Conservation (phyloP, 2,329 filamentous ascomycete species). For the Aspergillus tanneri region DNA sequence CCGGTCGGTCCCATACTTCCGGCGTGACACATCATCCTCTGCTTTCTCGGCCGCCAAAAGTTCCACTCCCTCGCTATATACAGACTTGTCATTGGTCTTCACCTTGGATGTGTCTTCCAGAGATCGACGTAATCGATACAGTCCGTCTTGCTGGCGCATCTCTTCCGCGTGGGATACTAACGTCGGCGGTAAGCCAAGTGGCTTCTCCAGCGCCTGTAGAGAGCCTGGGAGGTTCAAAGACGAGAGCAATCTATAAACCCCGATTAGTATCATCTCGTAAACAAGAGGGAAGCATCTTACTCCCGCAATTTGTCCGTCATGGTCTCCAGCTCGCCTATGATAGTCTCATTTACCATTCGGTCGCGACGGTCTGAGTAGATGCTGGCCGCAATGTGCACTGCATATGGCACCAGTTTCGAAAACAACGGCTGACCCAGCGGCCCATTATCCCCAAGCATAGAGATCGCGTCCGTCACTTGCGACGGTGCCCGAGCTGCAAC, state of each 20-base stretch:
- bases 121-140: slow-evolving; percentile 72
- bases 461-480: slow-evolving; percentile 76
- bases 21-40: slow-evolving; percentile 74
- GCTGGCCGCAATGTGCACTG: slow-evolving; percentile 89
- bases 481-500: slow-evolving; percentile 74
- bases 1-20: slow-evolving; percentile 80
- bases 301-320: slow-evolving; percentile 79
- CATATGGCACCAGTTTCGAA: slow-evolving; percentile 88
- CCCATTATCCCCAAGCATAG: slow-evolving; percentile 74
- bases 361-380: slow-evolving; percentile 93
- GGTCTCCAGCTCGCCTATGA: slow-evolving; percentile 78
- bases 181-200: slow-evolving; percentile 80
- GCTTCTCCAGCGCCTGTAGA: slow-evolving; percentile 90
- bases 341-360: slow-evolving; percentile 81
- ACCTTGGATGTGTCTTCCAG: slow-evolving; percentile 89
- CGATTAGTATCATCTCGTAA: slow-evolving; percentile 14
- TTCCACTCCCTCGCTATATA: slow-evolving; percentile 80
- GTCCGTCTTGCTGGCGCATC: slow-evolving; percentile 83
- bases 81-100: slow-evolving; percentile 71
- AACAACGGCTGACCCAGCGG: slow-evolving; percentile 85
- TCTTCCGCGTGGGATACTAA: slow-evolving; percentile 90
- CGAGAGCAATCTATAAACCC: slow-evolving; percentile 56
- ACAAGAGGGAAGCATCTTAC: slow-evolving; percentile 33
- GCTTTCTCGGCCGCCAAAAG: slow-evolving; percentile 75
- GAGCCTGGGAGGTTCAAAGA: slow-evolving; percentile 88